Conservation (phyloP, 2,329 filamentous ascomycete species). For the Colletotrichum costaricense region DNA sequence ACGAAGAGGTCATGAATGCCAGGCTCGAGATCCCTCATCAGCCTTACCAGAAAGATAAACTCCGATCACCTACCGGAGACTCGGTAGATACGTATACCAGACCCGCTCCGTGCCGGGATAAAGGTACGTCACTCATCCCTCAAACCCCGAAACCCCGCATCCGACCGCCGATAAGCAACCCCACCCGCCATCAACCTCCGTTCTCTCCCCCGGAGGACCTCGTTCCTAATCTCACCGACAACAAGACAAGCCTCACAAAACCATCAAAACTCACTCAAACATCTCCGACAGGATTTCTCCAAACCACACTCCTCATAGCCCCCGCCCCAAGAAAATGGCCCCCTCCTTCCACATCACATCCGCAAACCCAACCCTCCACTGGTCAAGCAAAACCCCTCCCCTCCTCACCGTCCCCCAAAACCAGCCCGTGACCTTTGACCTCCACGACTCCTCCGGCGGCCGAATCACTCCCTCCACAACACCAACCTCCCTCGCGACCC, state of each 20-base stretch:
- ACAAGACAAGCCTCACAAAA: not conserved
- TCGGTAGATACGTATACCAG: not conserved
- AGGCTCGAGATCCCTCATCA: no score
- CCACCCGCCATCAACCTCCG: not conserved
- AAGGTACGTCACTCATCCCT: not conserved
- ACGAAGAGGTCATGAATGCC: no score
- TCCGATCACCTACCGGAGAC: not conserved
- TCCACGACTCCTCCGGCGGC: conserved; percentile 62
- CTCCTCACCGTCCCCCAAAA: conserved; percentile 60
- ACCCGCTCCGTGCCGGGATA: not conserved
- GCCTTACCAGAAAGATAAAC: no score
- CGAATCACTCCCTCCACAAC: conserved; percentile 57
- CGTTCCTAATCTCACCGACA: not conserved
- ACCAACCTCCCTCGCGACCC: conserved; percentile 49
- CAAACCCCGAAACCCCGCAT: conserved; percentile 12
- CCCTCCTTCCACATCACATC: conserved; percentile 40
- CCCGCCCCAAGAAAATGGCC: not conserved
- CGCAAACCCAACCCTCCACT: conserved; percentile 55
- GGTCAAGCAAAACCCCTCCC: conserved; percentile 58
- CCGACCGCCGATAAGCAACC: conserved; percentile 5
- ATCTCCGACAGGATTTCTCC: not conserved
- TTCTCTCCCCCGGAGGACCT: not conserved
- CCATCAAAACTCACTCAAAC: not conserved
- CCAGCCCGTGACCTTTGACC: conserved; percentile 58
- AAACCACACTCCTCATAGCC: not conserved